Evolutionary conservation across 768 basidiomycete genomes (phyloP).

Genomic region (Panaeolus papilionaceus): DNA sequence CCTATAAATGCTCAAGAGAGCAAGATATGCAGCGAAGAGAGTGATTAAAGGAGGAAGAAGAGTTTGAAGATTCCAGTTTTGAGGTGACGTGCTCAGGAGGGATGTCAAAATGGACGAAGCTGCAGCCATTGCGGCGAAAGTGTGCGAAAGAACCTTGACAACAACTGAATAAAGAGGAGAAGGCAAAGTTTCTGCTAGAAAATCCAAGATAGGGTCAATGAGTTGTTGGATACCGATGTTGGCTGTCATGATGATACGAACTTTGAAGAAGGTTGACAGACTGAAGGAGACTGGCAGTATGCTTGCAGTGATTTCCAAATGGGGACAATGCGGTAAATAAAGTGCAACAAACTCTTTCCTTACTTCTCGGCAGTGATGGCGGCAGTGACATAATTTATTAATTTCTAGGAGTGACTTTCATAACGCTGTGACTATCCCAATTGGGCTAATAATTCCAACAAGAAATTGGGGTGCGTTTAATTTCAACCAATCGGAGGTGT

Average conservation of each 20-base stretch:
- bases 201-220: constrained; percentile 60
- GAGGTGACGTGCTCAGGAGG: constrained; percentile 55
- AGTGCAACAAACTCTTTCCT: not conserved
- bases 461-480: constrained; percentile 36
- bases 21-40: constrained; percentile 75
- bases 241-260: not conserved
- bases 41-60: constrained; percentile 78
- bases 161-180: constrained; percentile 58
- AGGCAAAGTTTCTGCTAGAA: constrained; percentile 61
- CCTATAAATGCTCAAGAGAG: constrained; percentile 78
- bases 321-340: not conserved
- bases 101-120: constrained; percentile 53
- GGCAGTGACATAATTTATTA: constrained; percentile 15
- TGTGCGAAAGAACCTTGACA: constrained; percentile 56
- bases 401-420: not conserved
- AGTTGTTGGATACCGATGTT: constrained; percentile 44
- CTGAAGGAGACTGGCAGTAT: constrained; percentile 4
- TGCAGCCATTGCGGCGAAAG: constrained; percentile 55
- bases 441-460: constrained; percentile 14
- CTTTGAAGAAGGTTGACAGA: not conserved
- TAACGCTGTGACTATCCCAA: constrained; percentile 6
- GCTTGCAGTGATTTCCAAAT: constrained; percentile 11
- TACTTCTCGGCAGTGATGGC: constrained; percentile 18
- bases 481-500: constrained; percentile 33
- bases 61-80: constrained; percentile 70